Evolutionary conservation across 257 asterid species (phyloP).

Genomic region (Solanum peruvianum): DNA sequence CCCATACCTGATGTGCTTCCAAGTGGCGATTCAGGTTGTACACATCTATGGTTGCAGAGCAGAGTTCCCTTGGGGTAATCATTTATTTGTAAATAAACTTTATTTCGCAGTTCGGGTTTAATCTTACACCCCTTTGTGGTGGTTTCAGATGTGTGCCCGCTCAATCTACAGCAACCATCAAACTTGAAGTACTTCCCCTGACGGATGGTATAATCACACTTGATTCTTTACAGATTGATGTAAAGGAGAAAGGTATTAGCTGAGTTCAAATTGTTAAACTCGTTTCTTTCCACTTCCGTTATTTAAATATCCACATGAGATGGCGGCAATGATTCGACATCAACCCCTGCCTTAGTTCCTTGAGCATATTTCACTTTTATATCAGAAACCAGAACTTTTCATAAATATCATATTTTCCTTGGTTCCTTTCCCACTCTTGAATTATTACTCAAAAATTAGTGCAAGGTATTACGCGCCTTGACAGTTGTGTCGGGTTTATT

Average conservation of each 20-base stretch:
- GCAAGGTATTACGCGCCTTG: not conserved
- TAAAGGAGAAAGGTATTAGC: constrained; percentile 71
- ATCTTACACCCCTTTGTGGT: not conserved
- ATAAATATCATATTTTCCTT: not conserved
- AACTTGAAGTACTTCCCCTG: constrained; percentile 95
- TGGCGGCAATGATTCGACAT: not conserved
- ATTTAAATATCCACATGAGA: not conserved
- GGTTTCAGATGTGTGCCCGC: constrained; percentile 68
- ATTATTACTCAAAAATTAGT: not conserved
- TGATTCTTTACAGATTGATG: constrained; percentile 84
- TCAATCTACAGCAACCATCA: constrained; percentile 81
- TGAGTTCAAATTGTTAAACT: not conserved
- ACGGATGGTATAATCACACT: constrained; percentile 96
- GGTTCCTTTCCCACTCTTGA: not conserved
- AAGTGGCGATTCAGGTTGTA: constrained; percentile 66
- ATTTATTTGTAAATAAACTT: not conserved
- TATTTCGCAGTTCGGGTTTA: not conserved
- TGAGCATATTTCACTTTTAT: not conserved
- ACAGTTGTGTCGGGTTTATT: not conserved
- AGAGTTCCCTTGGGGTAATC: constrained; percentile 93
- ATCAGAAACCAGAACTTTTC: not conserved
- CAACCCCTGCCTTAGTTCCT: not conserved
- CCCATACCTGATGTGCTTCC: constrained; percentile 54
- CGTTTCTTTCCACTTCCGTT: not conserved
- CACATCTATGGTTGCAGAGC: constrained; percentile 98